Percentiles rank a stretch among this genome's conserved stretches.
These are phyloP conservation scores for Mallotus nudiflorus DNA, from an alignment of 345 rosid species.

Conservation along the genomic window DNA sequence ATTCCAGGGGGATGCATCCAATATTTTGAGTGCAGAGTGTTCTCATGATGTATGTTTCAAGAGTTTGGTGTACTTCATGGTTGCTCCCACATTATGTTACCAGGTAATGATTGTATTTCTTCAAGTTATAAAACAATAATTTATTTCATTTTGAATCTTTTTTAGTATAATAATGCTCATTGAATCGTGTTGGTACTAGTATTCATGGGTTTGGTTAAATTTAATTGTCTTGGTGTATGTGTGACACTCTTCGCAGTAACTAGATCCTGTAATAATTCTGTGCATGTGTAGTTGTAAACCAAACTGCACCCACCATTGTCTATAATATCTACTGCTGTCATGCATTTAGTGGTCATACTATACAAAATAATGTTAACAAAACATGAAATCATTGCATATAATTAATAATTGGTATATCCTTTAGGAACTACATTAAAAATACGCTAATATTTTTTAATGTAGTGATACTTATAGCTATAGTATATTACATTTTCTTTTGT, in stretches of 20 bases:
- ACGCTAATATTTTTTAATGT: too few species aligned
- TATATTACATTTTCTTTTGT: too few species aligned
- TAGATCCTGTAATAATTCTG: too few species aligned
- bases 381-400: background rate
- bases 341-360: background rate
- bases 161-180: background rate
- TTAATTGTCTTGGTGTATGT: background rate
- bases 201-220: background rate
- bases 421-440: too few species aligned
- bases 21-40: conserved; percentile 38
- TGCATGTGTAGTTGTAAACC: too few species aligned
- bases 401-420: too few species aligned
- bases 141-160: background rate
- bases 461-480: too few species aligned
- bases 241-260: background rate
- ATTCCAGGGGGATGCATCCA: conserved; percentile 43
- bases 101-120: conserved; percentile 54
- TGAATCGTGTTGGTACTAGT: conserved; percentile 3
- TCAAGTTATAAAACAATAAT: background rate
- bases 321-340: background rate
- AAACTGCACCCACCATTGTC: too few species aligned
- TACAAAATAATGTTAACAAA: background rate
- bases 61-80: conserved; percentile 91
- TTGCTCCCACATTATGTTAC: conserved; percentile 96
- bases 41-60: conserved; percentile 55